Base-by-base conservation (phyloP, 805 yeast genomes). In the Torulaspora maleeae region DNA sequence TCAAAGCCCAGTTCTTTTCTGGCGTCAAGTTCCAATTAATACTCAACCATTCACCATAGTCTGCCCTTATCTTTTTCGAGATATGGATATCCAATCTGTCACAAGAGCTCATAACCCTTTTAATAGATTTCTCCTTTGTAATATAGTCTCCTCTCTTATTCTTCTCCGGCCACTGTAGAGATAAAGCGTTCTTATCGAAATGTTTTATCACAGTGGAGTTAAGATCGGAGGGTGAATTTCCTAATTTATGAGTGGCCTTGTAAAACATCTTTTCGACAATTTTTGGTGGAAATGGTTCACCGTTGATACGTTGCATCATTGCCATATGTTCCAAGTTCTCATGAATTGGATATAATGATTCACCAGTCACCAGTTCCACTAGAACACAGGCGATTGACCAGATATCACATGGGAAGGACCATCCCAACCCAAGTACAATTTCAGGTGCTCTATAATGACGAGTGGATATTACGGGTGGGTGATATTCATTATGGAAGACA, bases 381-480 rank as follows among this genome's bases (percentile, higher is more conserved):
- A 93, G 68, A 12, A 93, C 87, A 64, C 98, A 91, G 1, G 96
- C 99, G 36, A 93, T 74, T 1, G 96, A 86, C 99, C 99, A 93
- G 70, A 91, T 72, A 64, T 93, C 99, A 64, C 98, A 91, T 1
- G 97, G 95, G 56, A 77, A 89, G 6, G 96, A 85, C 98, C 99
- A 93, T 15, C 97, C 96, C n/a, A 79, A 75, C 1, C 96, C 96
- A 25, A 93, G 68, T 1, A 91, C 88, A 51, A 93, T 89, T 63
- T 93, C 99, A 0, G 99, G 99, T 0, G 99, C 99, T 43, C 99
- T 72, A 65, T 93, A 93, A 66, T 93, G 99, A 40, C 99, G 75
- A 1, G 99, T 93, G 6, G 96, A 86, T 9, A 93, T 96, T 12
- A 93, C 81, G 16, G 85, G 79, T 3, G 95, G 82, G 71, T 93